These are phyloP conservation scores for Murraya koenigii DNA, from an alignment of 345 rosid genomes.

Conservation along the genomic window DNA sequence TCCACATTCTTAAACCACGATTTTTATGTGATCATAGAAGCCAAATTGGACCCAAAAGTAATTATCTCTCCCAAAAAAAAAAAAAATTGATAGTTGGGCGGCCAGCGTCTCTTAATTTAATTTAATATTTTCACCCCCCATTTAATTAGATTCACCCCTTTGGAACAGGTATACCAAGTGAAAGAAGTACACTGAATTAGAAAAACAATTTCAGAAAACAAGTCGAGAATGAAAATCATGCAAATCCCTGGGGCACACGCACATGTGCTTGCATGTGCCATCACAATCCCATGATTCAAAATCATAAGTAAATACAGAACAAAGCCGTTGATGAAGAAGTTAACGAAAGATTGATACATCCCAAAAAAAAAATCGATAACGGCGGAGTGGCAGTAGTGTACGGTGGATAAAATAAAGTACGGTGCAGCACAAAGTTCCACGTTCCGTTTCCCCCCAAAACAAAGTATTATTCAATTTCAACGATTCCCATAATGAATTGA, in stretches of 20 bases:
- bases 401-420: constrained; percentile 22
- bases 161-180: background rate
- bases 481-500: no score
- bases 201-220: background rate
- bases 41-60: background rate
- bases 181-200: background rate
- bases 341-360: background rate
- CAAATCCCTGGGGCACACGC: background rate
- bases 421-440: constrained; percentile 19
- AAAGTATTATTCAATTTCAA: background rate
- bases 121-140: no score
- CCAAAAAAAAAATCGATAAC: no score
- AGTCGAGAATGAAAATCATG: background rate
- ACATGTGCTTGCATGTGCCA: constrained; percentile 4
- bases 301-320: no score
- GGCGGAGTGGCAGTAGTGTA: no score
- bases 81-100: background rate
- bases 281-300: background rate
- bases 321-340: background rate
- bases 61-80: background rate
- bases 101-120: background rate
- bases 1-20: background rate
- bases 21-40: background rate
- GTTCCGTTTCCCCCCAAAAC: background rate
- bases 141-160: background rate